A percentile compares a stretch with the other conserved stretches of the same genome.
These are phyloP conservation scores for Paramecium caudatum DNA, from an alignment of 73 alveolate genomes.

Conservation along the genomic window DNA sequence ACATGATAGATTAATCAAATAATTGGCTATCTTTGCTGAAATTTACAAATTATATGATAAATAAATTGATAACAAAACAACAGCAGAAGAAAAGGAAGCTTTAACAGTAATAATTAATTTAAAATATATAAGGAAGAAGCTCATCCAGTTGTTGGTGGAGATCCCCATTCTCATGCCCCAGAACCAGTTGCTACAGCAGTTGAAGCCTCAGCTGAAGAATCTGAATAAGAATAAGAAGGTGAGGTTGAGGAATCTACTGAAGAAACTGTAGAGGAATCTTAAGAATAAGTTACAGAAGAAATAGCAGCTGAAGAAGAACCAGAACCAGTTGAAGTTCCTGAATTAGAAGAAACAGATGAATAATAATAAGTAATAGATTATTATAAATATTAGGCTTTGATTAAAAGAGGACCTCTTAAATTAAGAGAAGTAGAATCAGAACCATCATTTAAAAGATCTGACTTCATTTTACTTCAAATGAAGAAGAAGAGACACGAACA, in stretches of 20 bases:
- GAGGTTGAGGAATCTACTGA: neutral
- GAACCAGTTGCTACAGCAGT: neutral
- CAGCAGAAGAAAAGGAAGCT: conserved; percentile 41
- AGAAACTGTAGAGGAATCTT: neutral
- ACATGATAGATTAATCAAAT: conserved; percentile 32
- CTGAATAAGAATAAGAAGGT: neutral
- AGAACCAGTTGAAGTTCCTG: conserved; percentile 1
- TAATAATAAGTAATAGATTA: neutral
- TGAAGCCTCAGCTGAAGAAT: neutral
- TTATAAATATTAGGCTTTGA: neutral
- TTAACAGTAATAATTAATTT: neutral
- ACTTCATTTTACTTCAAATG: conserved; percentile 43
- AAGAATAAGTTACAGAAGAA: neutral
- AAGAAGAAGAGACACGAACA: neutral
- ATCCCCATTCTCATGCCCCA: neutral
- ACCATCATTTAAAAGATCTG: conserved; percentile 61
- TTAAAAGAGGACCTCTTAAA: conserved; percentile 42
- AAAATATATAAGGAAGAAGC: neutral
- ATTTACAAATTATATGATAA: conserved; percentile 43
- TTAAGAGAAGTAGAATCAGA: conserved; percentile 25
- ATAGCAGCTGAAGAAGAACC: neutral
- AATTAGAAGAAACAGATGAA: conserved; percentile 55
- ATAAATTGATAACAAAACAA: conserved; percentile 52
- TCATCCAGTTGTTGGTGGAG: neutral
- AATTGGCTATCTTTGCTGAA: conserved; percentile 39